Evolutionary conservation across 768 basidiomycete genomes (phyloP).

Genomic region (Glaciozyma martinii): DNA sequence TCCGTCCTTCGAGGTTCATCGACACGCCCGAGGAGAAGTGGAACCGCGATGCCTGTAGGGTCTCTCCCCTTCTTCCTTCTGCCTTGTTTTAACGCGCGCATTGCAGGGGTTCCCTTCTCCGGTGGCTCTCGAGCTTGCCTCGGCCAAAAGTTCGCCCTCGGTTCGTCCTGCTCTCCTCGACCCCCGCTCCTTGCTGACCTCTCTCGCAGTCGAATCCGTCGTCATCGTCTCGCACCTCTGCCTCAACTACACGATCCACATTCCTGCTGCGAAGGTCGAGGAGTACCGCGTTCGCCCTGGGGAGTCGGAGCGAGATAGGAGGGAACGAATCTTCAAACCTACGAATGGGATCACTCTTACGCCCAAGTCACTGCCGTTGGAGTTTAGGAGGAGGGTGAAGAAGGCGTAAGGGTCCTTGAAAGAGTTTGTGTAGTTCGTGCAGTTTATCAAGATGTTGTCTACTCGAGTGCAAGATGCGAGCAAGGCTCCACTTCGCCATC

Average conservation of each 20-base stretch:
- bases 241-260: not conserved
- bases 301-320: not conserved
- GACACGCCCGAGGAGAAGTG: conserved; percentile 15
- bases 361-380: not conserved
- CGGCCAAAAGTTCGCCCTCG: conserved; percentile 23
- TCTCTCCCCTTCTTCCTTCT: not conserved
- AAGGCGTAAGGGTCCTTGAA: too few species aligned
- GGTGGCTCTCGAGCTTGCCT: conserved; percentile 16
- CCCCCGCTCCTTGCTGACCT: not conserved
- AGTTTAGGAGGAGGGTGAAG: not conserved
- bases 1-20: conserved; percentile 30
- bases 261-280: not conserved
- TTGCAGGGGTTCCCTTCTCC: conserved; percentile 22
- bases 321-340: not conserved
- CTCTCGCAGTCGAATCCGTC: not conserved
- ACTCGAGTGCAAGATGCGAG: too few species aligned
- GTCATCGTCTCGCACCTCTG: not conserved
- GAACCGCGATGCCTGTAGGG: conserved; percentile 26
- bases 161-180: not conserved
- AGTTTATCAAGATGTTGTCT: too few species aligned
- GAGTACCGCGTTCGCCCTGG: not conserved
- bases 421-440: too few species aligned
- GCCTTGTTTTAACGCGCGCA: too few species aligned
- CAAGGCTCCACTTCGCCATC: too few species aligned
- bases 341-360: not conserved